Evolutionary conservation across 2,329 filamentous ascomycete species (phyloP).

Genomic region (Sordariomycetes sp.): DNA sequence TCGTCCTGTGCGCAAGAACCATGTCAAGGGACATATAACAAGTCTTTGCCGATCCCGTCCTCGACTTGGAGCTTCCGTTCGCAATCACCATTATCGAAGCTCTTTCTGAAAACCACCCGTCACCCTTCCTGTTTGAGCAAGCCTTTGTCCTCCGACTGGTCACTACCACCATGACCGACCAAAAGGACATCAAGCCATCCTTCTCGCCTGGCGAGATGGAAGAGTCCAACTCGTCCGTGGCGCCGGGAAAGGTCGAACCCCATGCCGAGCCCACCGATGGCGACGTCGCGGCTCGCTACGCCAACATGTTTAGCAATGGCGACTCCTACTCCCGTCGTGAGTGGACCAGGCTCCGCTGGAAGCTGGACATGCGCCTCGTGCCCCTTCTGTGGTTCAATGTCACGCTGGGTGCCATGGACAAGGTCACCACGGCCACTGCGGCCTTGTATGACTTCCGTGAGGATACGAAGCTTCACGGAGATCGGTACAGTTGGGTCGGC

Average conservation of each 20-base stretch:
- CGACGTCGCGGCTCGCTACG: constrained; percentile 6
- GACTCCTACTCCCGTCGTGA: constrained; percentile 5
- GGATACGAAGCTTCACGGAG: constrained; percentile 12
- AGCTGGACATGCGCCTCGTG: constrained; percentile 12
- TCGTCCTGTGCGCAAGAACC: too few relatives aligned
- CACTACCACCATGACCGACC: constrained; percentile 1
- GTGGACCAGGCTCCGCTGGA: constrained; percentile 10
- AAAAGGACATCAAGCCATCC: constrained; percentile 1
- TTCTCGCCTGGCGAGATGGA: constrained; percentile 5
- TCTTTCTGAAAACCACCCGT: too few relatives aligned
- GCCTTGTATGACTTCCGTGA: constrained; percentile 16
- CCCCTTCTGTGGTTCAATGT: constrained; percentile 15
- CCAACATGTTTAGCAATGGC: constrained; percentile 6
- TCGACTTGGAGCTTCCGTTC: too few relatives aligned
- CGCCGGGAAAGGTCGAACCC: not conserved
- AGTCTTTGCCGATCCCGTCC: too few relatives aligned
- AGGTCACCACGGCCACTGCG: constrained; percentile 18
- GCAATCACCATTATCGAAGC: too few relatives aligned
- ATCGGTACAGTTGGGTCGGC: constrained; percentile 16
- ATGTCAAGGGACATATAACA: too few relatives aligned
- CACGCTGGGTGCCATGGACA: constrained; percentile 18
- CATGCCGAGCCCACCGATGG: not conserved
- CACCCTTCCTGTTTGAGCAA: too few relatives aligned
- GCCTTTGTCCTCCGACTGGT: too few relatives aligned
- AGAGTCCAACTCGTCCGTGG: constrained; percentile 2